A percentile compares a stretch with the other conserved stretches of the same genome.
phyloP scores from a whole-genome alignment of 805 yeast genomes.

The Teunomyces lycoperdinae region DNA sequence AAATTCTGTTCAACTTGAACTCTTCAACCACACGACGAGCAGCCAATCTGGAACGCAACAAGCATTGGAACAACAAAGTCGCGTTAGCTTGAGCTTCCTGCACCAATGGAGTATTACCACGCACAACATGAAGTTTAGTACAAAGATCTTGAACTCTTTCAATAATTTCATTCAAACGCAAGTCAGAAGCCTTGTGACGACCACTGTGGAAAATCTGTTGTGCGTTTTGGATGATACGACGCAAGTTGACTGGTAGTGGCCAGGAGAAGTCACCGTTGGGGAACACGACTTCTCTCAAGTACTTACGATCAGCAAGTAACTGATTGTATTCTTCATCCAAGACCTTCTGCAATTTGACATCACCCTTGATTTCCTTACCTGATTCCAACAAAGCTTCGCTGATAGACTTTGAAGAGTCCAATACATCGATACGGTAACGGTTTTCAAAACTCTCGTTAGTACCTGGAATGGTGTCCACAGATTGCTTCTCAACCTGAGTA shows the following conservation, averaged over 20 bases:
- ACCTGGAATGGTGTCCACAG: conserved; percentile 93
- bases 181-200: conserved; percentile 83
- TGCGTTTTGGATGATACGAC: conserved; percentile 95
- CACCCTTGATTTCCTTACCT: conserved; percentile 89
- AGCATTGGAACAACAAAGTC: conserved; percentile 81
- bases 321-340: conserved; percentile 85
- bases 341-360: conserved; percentile 72
- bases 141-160: conserved; percentile 67
- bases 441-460: conserved; percentile 78
- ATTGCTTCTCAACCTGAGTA: conserved; percentile 94
- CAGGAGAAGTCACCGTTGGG: conserved; percentile 92
- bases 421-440: conserved; percentile 82
- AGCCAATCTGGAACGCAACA: conserved; percentile 89
- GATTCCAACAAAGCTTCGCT: conserved; percentile 78
- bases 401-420: conserved; percentile 60
- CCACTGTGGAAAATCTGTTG: conserved; percentile 96
- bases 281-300: conserved; percentile 77
- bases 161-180: conserved; percentile 80
- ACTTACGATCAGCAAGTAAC: conserved; percentile 69
- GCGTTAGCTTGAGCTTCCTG: conserved; percentile 92
- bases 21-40: conserved; percentile 90
- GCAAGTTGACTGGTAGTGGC: conserved; percentile 96
- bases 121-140: conserved; percentile 65
- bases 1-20: conserved; percentile 74
- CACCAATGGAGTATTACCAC: conserved; percentile 74